Conservation (phyloP, 78 protist genomes). For the Emiliania huxleyi region DNA sequence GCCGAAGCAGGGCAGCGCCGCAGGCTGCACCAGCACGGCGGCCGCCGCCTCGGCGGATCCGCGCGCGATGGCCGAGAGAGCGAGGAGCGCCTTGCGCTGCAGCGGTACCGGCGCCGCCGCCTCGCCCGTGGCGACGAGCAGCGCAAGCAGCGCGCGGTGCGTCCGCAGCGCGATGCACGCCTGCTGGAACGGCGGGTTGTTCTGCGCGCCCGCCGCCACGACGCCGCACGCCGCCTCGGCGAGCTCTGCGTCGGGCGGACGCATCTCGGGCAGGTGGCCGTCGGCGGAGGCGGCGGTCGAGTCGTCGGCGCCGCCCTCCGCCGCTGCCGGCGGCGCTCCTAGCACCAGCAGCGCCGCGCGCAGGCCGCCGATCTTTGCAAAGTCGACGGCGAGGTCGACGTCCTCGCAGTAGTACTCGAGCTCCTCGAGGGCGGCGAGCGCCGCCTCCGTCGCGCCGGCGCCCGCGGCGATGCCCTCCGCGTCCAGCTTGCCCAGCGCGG, state of each 20-base stretch:
- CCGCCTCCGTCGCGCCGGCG: neutral
- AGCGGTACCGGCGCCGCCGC: neutral
- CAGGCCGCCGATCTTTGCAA: neutral
- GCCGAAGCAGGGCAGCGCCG: neutral
- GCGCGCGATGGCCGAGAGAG: neutral
- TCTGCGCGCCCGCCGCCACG: neutral
- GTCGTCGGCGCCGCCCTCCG: neutral
- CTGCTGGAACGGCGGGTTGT: neutral
- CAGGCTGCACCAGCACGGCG: neutral
- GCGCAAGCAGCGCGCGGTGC: neutral
- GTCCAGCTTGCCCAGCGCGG: neutral
- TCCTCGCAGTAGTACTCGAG: neutral
- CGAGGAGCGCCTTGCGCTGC: neutral
- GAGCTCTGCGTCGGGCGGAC: neutral
- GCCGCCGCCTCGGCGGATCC: neutral
- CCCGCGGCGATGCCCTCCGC: too few species aligned
- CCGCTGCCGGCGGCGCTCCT: neutral
- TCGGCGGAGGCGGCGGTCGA: neutral
- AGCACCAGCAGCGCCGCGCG: neutral
- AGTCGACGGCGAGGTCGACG: neutral
- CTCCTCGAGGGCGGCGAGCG: conserved; percentile 19
- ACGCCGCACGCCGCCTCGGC: neutral
- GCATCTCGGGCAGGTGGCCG: neutral
- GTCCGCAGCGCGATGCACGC: neutral
- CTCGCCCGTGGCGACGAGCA: neutral